Conservation (phyloP, 441 rosid species). For the Pelargonium myrrhifolium region DNA sequence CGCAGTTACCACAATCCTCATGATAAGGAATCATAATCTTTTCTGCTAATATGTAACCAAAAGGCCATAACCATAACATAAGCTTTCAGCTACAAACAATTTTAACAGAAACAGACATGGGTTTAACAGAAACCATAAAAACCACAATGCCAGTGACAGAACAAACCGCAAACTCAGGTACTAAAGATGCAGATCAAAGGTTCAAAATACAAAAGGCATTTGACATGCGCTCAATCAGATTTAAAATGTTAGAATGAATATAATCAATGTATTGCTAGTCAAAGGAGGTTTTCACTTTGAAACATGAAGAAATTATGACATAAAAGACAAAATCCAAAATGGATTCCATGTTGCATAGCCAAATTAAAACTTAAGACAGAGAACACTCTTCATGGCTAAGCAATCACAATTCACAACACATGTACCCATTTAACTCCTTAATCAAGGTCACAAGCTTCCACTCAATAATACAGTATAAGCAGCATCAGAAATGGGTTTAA, state of each 20-base stretch:
- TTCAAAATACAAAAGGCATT: neutral
- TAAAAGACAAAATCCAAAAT: neutral
- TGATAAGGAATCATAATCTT: neutral
- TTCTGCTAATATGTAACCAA: neutral
- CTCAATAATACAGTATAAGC: neutral
- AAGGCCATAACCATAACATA: conserved; percentile 1
- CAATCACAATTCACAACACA: neutral
- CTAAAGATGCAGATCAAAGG: neutral
- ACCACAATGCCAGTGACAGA: neutral
- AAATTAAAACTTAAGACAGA: neutral
- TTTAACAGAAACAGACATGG: neutral
- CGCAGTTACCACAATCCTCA: neutral
- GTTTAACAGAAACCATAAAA: neutral
- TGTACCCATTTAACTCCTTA: neutral
- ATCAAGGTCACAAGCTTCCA: neutral
- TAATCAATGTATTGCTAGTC: neutral
- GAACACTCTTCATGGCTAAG: neutral
- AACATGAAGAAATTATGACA: neutral
- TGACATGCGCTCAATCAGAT: neutral
- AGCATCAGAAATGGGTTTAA: neutral
- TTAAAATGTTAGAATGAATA: neutral
- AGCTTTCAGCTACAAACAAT: neutral
- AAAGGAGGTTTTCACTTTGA: neutral
- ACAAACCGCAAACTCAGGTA: neutral
- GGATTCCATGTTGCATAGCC: neutral